Conservation (phyloP, 2,329 filamentous ascomycete genomes). For the Alternaria tenuissima region DNA sequence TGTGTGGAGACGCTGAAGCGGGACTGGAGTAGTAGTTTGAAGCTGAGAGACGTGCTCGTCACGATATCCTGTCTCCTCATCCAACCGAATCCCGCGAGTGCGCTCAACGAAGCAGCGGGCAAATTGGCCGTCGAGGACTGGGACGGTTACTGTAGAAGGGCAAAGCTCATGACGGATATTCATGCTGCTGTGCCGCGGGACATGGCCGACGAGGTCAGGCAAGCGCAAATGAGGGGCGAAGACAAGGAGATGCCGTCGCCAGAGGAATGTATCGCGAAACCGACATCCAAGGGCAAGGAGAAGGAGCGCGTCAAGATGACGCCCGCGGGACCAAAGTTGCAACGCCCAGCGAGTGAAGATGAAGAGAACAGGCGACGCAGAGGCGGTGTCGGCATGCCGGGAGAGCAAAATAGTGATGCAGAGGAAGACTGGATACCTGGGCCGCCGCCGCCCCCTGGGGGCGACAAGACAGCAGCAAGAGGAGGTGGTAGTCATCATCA, state of each 20-base stretch:
- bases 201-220: constrained; percentile 55
- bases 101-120: constrained; percentile 68
- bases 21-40: constrained; percentile 67
- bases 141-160: constrained; percentile 64
- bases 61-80: constrained; percentile 69
- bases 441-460: constrained; percentile 14
- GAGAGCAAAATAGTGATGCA: constrained; percentile 41
- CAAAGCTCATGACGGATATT: constrained; percentile 68
- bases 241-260: constrained; percentile 48
- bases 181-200: constrained; percentile 63
- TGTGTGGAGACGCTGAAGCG: constrained; percentile 72
- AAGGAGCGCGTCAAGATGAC: constrained; percentile 27
- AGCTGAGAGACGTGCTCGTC: constrained; percentile 65
- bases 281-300: neutral
- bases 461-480: constrained; percentile 15
- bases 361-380: constrained; percentile 42
- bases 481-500: constrained; percentile 9
- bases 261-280: neutral
- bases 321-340: constrained; percentile 30
- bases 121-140: constrained; percentile 66
- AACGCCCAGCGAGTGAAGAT: constrained; percentile 32
- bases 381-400: constrained; percentile 17
- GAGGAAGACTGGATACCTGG: constrained; percentile 51
- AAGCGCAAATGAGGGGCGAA: constrained; percentile 65
- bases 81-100: constrained; percentile 70